Percentiles rank a stretch among this genome's conserved stretches.
Evolutionary conservation across 192 early-diverging fungal species (phyloP).

Genomic region (Lobosporangium transversale): DNA sequence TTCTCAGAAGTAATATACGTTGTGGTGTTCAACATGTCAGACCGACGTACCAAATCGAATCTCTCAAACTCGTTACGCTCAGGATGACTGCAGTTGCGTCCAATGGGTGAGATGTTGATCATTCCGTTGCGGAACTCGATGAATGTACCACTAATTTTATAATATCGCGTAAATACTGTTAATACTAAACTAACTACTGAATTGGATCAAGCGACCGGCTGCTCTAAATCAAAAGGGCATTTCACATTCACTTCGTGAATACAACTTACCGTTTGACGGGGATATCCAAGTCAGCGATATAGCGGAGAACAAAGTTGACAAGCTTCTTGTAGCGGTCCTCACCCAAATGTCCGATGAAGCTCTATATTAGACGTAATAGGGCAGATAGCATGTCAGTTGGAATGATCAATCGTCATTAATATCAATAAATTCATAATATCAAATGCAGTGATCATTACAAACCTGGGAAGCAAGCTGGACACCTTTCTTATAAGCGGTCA

Average conservation of each 20-base stretch:
- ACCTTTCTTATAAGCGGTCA: constrained; percentile 90
- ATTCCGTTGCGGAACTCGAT: constrained; percentile 99
- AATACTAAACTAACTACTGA: neutral
- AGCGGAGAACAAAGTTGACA: constrained; percentile 91
- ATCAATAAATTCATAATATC: too few relatives aligned
- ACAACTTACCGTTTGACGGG: constrained; percentile 90
- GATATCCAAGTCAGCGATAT: constrained; percentile 94
- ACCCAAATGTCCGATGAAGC: constrained; percentile 91
- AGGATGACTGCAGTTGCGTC: constrained; percentile 88
- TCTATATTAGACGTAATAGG: constrained; percentile 63
- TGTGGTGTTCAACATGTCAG: neutral
- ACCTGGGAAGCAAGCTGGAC: constrained; percentile 74
- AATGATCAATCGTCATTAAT: neutral
- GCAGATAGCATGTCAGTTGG: neutral
- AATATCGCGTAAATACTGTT: neutral
- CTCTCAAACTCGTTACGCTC: constrained; percentile 94
- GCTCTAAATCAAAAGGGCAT: neutral
- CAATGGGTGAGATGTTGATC: constrained; percentile 98
- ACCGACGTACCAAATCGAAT: constrained; percentile 77
- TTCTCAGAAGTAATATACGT: too few relatives aligned
- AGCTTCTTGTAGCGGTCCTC: constrained; percentile 93
- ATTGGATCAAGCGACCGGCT: neutral
- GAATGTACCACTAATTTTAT: constrained; percentile 90
- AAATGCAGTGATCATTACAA: too few relatives aligned
- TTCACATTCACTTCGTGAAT: too few relatives aligned